Evolutionary conservation across 2,329 filamentous ascomycete genomes (phyloP).

Genomic region (Monosporascus sp.): DNA sequence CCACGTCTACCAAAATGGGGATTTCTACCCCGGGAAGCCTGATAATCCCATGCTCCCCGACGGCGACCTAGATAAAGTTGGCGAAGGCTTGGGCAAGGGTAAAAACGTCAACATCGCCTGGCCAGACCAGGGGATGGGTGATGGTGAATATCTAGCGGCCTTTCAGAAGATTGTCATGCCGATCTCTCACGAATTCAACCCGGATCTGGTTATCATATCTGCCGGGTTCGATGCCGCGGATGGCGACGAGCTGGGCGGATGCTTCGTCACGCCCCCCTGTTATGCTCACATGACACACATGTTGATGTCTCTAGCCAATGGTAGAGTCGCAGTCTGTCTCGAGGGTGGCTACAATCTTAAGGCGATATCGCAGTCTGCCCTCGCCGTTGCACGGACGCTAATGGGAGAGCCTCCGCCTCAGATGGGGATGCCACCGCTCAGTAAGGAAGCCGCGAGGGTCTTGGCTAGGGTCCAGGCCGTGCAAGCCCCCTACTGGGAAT

Average conservation of each 20-base stretch:
- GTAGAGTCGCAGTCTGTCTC: constrained; percentile 85
- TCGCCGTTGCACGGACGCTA: constrained; percentile 84
- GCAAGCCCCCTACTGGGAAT: constrained; percentile 76
- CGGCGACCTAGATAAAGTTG: constrained; percentile 56
- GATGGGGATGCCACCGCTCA: constrained; percentile 51
- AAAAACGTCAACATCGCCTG: constrained; percentile 64
- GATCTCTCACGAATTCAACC: constrained; percentile 86
- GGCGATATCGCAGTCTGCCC: constrained; percentile 86
- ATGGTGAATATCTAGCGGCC: constrained; percentile 93
- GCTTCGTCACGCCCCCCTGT: constrained; percentile 83
- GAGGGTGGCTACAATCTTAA: constrained; percentile 94
- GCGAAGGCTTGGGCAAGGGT: constrained; percentile 48
- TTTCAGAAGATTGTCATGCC: constrained; percentile 97
- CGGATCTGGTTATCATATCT: constrained; percentile 90
- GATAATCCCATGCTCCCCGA: constrained; percentile 53
- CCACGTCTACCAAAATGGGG: constrained; percentile 78
- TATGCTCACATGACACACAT: constrained; percentile 99
- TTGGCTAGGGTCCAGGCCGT: constrained; percentile 54
- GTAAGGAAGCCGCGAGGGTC: constrained; percentile 50
- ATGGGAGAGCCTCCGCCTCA: constrained; percentile 87
- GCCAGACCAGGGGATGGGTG: constrained; percentile 76
- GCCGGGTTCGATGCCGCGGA: constrained; percentile 94
- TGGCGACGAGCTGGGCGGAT: constrained; percentile 87
- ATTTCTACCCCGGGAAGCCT: constrained; percentile 74
- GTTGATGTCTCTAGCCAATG: constrained; percentile 89